Base-by-base conservation (phyloP, 176 grass and related monocot species). In the Luzula sylvatica region DNA sequence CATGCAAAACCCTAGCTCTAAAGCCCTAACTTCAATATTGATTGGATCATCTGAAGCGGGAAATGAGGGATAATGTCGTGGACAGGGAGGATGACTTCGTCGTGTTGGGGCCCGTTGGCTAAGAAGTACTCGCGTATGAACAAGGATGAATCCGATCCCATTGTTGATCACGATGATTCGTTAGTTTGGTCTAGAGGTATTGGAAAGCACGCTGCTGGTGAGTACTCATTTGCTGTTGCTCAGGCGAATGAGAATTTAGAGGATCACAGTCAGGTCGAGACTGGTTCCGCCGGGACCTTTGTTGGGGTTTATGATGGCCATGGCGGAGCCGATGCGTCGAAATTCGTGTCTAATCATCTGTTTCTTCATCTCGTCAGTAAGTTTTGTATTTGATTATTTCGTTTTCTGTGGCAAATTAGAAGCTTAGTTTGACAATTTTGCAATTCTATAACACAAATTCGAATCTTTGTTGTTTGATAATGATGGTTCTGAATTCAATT, bases 41-140 rank as follows among this genome's bases (percentile, higher is more conserved):
- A 44, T 23, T 21, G 21, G 75, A 65, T 71, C 49, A 41, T 71
- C 28, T 42, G 43, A 20, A 27, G 48, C 25, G 67, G 83, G 87
- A 85, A 77, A 96, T 96, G 92, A 82, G 86, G 85, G 78, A 96
- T 96, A 84, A 86, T 82, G 72, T 73, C 85, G 47, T 90, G 81
- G 85, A 62, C 89, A 74, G 70, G 69, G 75, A 89, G 72, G 75
- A 81, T 82, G 86, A 77, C 71, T 52, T 55, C 77, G 55, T 63
- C 81, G 75, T 96, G 92, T 55, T 86, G 71, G 92, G 92, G 76
- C 81, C 85, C 77, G 75, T 74, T 90, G 3, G 27, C 58, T 67
- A 78, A 80, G 71, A 69, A 63, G 80, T 86, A 82, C 81, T 17
- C 65, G 60, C 67, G 76, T 82, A 86, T 78, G 92, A 80, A 66